phyloP scores from a whole-genome alignment of 352 stramenopile genomes.

The Phytophthora cryptogea region DNA sequence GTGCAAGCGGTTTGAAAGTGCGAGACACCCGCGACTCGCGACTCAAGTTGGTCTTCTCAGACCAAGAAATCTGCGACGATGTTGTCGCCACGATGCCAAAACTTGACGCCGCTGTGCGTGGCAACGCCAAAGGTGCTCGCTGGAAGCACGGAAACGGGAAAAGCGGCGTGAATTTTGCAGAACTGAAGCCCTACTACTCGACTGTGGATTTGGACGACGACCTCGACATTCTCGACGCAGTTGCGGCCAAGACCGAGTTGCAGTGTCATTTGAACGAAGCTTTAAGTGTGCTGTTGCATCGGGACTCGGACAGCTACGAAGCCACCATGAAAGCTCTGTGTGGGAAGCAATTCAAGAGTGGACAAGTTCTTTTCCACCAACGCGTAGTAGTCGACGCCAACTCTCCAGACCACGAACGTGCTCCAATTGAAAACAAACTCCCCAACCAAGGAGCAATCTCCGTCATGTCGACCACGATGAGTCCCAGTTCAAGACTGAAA shows the following conservation, averaged over 20 bases:
- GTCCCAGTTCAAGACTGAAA: conserved; percentile 28
- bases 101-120: conserved; percentile 45
- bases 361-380: conserved; percentile 57
- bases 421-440: conserved; percentile 7
- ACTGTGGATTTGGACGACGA: conserved; percentile 41
- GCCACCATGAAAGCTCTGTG: conserved; percentile 54
- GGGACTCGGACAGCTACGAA: conserved; percentile 47
- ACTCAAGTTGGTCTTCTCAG: conserved; percentile 47
- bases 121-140: conserved; percentile 35
- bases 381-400: conserved; percentile 30
- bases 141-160: conserved; percentile 46
- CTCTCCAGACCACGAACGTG: conserved; percentile 18
- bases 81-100: conserved; percentile 65
- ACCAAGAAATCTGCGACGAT: conserved; percentile 64
- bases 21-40: conserved; percentile 25
- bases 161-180: conserved; percentile 47
- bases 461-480: conserved; percentile 42
- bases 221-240: conserved; percentile 47
- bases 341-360: conserved; percentile 52
- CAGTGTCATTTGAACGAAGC: conserved; percentile 68
- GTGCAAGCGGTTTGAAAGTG: conserved; percentile 29
- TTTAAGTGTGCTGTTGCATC: conserved; percentile 58
- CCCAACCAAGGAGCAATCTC: conserved; percentile 36
- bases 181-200: conserved; percentile 40
- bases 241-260: conserved; percentile 58